Evolutionary conservation across 345 rosid species (phyloP), one percentile per base, ranked within the genome.

Genomic region (Salix arbutifolia): DNA sequence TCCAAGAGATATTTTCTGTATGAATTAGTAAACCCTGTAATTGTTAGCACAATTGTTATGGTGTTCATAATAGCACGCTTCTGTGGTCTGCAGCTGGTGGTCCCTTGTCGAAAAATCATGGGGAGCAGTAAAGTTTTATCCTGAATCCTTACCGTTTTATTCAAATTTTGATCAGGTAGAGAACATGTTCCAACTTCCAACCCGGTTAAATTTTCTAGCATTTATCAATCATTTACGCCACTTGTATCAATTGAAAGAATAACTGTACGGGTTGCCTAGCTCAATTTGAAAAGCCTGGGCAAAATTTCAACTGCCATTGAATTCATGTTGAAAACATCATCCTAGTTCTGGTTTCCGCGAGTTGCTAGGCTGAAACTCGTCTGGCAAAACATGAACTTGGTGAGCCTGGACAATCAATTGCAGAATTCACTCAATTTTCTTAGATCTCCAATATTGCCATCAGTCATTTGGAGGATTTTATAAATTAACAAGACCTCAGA

Each of bases 131-230:
- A 92, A 90, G 66, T 74, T 81, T 21, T 91, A 91, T 85, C 97
- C 94, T 25, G 87, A 85, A 79, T 37, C 69, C 10, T 80, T 94
- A 67, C 97, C 98, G n/a, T 94, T 92, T 65, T 86, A 91, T 84
- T 88, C 97, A 21, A 90, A 90, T 79, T 94, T 92, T 74, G 92
- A 92, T 85, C 95, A 90, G 93, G 98, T 90, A 64, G 76, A 50
- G 10, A 7, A 28, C 11, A 53, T 0, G 5, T 30, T 71, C 50
- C 50, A 4, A 13, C 5, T 46, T 71, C 50, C 50, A 14, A 3
- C 50, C 14, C 50, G 17, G 4, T 46, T 16, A 13, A 4, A 3
- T 46, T 11, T 46, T 13, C 50, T 14, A 13, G 18, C 50, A 46
- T 46, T 12, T 46, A 12, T 46, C 50, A 46, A 13, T 46, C 18